Evolutionary conservation across 2,329 filamentous ascomycete genomes (phyloP).

Genomic region (Dissoconium aciculare): DNA sequence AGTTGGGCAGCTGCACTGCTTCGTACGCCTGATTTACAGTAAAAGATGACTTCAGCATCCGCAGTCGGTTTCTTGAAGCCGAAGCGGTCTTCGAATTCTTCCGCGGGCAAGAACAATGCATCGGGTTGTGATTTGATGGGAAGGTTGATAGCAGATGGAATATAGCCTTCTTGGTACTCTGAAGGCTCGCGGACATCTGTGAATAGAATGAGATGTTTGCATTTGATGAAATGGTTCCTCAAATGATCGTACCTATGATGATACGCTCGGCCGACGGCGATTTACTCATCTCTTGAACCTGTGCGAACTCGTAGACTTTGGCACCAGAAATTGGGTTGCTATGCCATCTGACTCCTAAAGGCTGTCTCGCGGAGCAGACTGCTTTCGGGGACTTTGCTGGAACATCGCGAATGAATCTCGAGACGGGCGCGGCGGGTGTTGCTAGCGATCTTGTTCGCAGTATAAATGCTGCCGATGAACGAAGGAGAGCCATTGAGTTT

Average conservation of each 20-base stretch:
- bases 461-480: too few species aligned
- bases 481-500: too few species aligned
- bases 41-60: constrained; percentile 55
- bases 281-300: constrained; percentile 25
- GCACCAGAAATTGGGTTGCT: constrained; percentile 21
- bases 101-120: constrained; percentile 56
- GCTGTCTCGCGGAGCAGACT: too few species aligned
- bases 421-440: too few species aligned
- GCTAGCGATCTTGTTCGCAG: too few species aligned
- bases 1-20: constrained; percentile 62
- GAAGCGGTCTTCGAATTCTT: constrained; percentile 72
- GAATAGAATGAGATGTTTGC: constrained; percentile 2
- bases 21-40: constrained; percentile 83
- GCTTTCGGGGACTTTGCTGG: too few species aligned
- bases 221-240: background rate
- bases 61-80: constrained; percentile 55
- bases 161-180: constrained; percentile 52
- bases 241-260: constrained; percentile 16
- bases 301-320: constrained; percentile 28
- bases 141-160: constrained; percentile 71
- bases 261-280: constrained; percentile 19
- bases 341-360: constrained; percentile 27
- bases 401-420: too few species aligned
- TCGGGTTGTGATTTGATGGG: constrained; percentile 66
- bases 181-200: constrained; percentile 59